Conservation (phyloP, 2,329 filamentous ascomycete species). For the Neonectria sp. region DNA sequence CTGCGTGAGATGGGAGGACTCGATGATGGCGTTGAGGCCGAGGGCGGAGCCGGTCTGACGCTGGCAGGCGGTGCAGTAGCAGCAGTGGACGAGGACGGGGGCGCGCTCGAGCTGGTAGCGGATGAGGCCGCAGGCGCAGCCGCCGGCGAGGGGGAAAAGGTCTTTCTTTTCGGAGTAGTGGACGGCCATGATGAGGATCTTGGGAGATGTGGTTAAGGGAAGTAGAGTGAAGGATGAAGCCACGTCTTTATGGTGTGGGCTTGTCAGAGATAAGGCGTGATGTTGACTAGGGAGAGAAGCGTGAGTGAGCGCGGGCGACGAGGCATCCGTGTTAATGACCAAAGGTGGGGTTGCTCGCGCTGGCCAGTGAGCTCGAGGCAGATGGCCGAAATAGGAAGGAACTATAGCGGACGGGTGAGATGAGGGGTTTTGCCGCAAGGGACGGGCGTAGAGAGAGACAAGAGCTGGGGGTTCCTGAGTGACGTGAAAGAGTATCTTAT, state of each 20-base stretch:
- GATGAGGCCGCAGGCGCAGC: slow-evolving; percentile 78
- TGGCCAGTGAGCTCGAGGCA: slow-evolving; percentile 48
- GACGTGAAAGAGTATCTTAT: neutral
- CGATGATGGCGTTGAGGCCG: slow-evolving; percentile 60
- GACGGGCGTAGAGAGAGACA: neutral
- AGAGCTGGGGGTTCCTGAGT: neutral
- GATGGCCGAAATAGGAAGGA: slow-evolving; percentile 51
- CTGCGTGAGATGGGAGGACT: slow-evolving; percentile 53
- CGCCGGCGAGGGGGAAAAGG: slow-evolving; percentile 56
- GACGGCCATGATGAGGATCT: slow-evolving; percentile 35
- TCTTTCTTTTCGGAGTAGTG: slow-evolving; percentile 46
- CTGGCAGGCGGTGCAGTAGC: slow-evolving; percentile 64
- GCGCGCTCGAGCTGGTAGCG: slow-evolving; percentile 76
- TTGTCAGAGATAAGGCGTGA: slow-evolving; percentile 26
- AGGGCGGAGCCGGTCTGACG: slow-evolving; percentile 59
- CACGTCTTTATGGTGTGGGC: neutral
- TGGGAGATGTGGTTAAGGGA: slow-evolving; percentile 7
- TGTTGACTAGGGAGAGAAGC: neutral
- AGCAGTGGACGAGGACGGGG: slow-evolving; percentile 62
- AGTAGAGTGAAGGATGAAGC: neutral
- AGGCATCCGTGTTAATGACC: slow-evolving; percentile 11
- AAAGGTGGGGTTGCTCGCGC: slow-evolving; percentile 38
- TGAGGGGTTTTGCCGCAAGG: slow-evolving; percentile 25
- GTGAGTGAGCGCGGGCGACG: neutral
- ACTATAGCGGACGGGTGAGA: neutral